Evolutionary conservation across 1,284 basidiomycete genomes (phyloP).

Genomic region (Irpex rosettiformis): DNA sequence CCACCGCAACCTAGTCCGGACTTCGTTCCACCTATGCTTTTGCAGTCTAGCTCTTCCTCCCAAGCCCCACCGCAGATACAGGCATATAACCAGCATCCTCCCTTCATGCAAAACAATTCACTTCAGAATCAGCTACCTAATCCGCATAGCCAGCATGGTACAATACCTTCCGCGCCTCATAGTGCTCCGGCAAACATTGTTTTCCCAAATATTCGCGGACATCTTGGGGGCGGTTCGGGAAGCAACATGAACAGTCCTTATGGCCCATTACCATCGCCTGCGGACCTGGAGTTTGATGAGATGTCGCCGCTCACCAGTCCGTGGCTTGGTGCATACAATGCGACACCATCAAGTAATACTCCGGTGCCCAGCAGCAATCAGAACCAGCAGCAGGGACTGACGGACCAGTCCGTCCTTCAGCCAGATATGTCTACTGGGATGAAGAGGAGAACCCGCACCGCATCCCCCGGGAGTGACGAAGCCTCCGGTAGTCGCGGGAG

Average conservation of each 20-base stretch:
- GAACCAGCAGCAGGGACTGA: conserved; percentile 5
- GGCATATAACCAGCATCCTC: conserved; percentile 22
- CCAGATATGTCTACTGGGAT: conserved; percentile 17
- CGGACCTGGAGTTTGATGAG: conserved; percentile 58
- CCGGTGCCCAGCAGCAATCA: neutral
- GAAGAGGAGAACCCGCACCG: conserved; percentile 27
- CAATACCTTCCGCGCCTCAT: conserved; percentile 31
- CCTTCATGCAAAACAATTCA: conserved; percentile 23
- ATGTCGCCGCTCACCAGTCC: conserved; percentile 75
- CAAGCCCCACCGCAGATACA: conserved; percentile 25
- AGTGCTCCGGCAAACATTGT: conserved; percentile 66
- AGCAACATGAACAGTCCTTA: conserved; percentile 19
- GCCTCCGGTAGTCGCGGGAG: conserved; percentile 22
- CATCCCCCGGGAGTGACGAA: conserved; percentile 33
- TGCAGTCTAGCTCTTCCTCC: conserved; percentile 32
- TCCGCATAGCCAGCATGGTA: neutral
- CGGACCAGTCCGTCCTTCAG: conserved; percentile 13
- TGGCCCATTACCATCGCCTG: conserved; percentile 35
- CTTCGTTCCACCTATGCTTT: conserved; percentile 60
- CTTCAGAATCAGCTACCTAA: neutral
- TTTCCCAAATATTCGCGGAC: conserved; percentile 38
- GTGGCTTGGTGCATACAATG: conserved; percentile 58
- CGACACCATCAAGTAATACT: conserved; percentile 20
- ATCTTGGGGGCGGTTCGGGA: conserved; percentile 1
- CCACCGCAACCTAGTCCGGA: conserved; percentile 57